Evolutionary conservation across 495 filamentous ascomycete species (phyloP), one percentile per base, ranked within the genome.

Genomic region (Astrothelium subdiscretum): DNA sequence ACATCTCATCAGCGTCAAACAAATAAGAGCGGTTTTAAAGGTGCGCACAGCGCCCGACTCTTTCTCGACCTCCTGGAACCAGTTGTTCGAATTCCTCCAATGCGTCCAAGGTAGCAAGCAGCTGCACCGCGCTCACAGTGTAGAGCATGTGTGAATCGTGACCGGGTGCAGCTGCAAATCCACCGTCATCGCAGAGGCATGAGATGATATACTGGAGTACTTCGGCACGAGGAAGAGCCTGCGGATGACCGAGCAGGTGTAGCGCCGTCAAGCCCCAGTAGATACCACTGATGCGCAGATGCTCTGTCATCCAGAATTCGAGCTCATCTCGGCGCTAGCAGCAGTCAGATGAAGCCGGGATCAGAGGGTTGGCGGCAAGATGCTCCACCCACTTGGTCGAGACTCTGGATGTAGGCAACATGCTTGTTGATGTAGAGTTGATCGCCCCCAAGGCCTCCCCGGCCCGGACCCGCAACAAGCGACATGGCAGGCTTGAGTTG

Each of bases 231-330:
- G 92, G 86, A 8, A 98, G 81, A 4, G 86, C 89, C 35, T 92
- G 81, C 5, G 91, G 89, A 59, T 83, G 85, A 57, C 85, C 83
- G 43, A 98, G 83, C 18, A 97, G 80, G 76, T 96, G 87, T 8
- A 97, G 81, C 15, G 92, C 87, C 2, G 84, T 92, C 60, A 98
- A 77, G 29, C 95, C 94, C 94, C 94, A 98, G 75, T 98, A 98
- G 38, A 97, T 81, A 32, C 94, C 94, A 71, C 91, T 96, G 32
- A 97, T 78, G 54, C 94, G 89, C 59, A 98, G 83, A 70, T 98
- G 94, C 74, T 97, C 91, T 5, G 95, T 97, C 66, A 97, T 81
- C 86, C 91, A 95, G 76, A 97, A 97, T 72, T 97, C 91, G 63
- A 96, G 84, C 71, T 95, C 90, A 76, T 97, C 91, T 76, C 87